These are phyloP conservation scores for Amanita thiersii DNA, from an alignment of 768 basidiomycete genomes.

Conservation along the genomic window DNA sequence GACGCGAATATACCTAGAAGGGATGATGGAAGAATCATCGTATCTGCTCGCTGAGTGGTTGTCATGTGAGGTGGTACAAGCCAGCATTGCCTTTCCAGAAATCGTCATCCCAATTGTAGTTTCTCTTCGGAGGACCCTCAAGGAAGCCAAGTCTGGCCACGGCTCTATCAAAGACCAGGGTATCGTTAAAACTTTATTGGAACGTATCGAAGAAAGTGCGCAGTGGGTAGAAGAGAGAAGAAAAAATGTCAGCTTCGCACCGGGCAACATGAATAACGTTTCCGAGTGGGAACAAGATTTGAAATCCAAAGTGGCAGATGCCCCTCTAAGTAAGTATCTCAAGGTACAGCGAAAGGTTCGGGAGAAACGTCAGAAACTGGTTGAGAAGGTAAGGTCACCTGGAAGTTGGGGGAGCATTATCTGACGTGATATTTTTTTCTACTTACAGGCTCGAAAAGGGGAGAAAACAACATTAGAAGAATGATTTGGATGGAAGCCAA, in stretches of 20 bases:
- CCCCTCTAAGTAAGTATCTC: slow-evolving; percentile 77
- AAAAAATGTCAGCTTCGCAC: slow-evolving; percentile 65
- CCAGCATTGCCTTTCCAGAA: slow-evolving; percentile 92
- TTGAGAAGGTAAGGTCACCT: slow-evolving; percentile 56
- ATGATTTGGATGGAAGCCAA: slow-evolving; percentile 6
- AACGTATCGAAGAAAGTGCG: slow-evolving; percentile 80
- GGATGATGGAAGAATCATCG: slow-evolving; percentile 70
- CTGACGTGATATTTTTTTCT: slow-evolving; percentile 8
- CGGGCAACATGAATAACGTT: slow-evolving; percentile 62
- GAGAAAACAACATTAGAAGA: slow-evolving; percentile 63
- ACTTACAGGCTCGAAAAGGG: slow-evolving; percentile 55
- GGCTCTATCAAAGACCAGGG: slow-evolving; percentile 46
- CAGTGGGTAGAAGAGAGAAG: slow-evolving; percentile 72
- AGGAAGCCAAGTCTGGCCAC: slow-evolving; percentile 40
- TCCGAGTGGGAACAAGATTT: slow-evolving; percentile 63
- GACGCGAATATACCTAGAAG: slow-evolving; percentile 81
- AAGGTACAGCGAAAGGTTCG: slow-evolving; percentile 75
- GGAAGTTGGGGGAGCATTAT: not conserved
- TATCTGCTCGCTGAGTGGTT: slow-evolving; percentile 83
- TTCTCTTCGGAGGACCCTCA: slow-evolving; percentile 65
- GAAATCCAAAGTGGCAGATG: slow-evolving; percentile 49
- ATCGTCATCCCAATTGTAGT: slow-evolving; percentile 73
- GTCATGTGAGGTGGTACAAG: slow-evolving; percentile 58
- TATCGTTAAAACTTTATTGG: slow-evolving; percentile 68
- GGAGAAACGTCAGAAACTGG: slow-evolving; percentile 59